Base-by-base conservation (phyloP, 2,329 filamentous ascomycete species). In the Didymella lethalis region DNA sequence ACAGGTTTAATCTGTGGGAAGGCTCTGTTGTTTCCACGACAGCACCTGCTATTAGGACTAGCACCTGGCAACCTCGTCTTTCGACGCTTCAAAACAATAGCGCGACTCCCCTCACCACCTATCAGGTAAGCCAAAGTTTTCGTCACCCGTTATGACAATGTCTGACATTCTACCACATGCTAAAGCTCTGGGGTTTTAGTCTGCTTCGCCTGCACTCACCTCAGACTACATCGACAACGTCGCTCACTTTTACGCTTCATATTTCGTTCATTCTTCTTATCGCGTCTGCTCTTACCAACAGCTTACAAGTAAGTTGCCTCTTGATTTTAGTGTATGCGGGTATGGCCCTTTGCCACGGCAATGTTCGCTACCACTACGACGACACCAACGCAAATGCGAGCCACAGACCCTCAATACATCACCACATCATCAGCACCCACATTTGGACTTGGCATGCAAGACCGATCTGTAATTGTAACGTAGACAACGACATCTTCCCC, bases 1-100 rank as follows among this genome's bases (percentile, higher is more conserved):
- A 65, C 62, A 57, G 28, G 18, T 20, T 40, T 36, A 18, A n/a
- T 14, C 40, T 48, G 43, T 44, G 50, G 47, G 55, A 62, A 40
- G 34, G 11, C 20, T 51, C 46, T 26, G 47, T 5, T 25, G 43
- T 54, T 48, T 61, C 41, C 58, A 66, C 49, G 52, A 62, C 62
- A 64, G 49, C 50, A 34, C 36, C 50, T 44, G 32, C 61, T 47
- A 36, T 26, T 55, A 29, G 28, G 55, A 43, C 25, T 49, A 44
- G 38, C 36, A 41, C 40, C 25, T 49, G 46, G 38, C 36, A 41
- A 54, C 46, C 48, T 34, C 48, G 26, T 36, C 32, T 25, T 31
- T 25, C 44, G 8, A 41, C 54, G 43, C 25, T 14, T 26, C 23
- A 14, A 12, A 8, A 16, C 23, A 38, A 36, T 7, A 25, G 36